phyloP scores from a whole-genome alignment of 306 rosid species.

The Hippophae rhamnoides region DNA sequence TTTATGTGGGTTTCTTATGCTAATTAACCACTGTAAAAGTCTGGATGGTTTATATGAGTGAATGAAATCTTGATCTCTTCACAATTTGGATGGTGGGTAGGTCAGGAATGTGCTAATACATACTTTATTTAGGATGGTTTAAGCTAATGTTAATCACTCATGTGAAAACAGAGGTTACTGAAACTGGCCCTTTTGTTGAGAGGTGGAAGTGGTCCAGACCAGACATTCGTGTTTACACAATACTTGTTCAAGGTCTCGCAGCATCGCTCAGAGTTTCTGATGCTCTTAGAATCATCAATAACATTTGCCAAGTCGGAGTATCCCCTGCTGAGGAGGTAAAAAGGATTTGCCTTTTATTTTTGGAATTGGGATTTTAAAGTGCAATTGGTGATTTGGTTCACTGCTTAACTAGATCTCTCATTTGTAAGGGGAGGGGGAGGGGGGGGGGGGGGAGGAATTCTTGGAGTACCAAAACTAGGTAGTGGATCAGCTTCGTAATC shows the following conservation, averaged over 20 bases:
- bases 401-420: too few relatives aligned
- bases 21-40: too few relatives aligned
- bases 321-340: slow-evolving; percentile 89
- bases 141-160: slow-evolving; percentile 9
- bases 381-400: too few relatives aligned
- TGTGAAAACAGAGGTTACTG: slow-evolving; percentile 32
- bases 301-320: slow-evolving; percentile 72
- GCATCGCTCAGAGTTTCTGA: slow-evolving; percentile 79
- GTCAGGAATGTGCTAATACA: too few relatives aligned
- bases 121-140: too few relatives aligned
- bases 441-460: too few relatives aligned
- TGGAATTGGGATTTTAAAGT: too few relatives aligned
- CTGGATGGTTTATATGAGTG: background rate
- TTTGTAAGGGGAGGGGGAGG: too few relatives aligned
- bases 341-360: background rate
- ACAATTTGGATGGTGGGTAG: too few relatives aligned
- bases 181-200: slow-evolving; percentile 39
- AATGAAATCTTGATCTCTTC: background rate
- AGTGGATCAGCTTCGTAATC: too few relatives aligned
- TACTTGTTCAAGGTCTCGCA: slow-evolving; percentile 71
- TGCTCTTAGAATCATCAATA: slow-evolving; percentile 60
- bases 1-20: too few relatives aligned
- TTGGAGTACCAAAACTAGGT: too few relatives aligned
- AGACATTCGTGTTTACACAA: slow-evolving; percentile 45
- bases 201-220: slow-evolving; percentile 90